A percentile compares a stretch with the other conserved stretches of the same genome.
Evolutionary conservation across 371 early-diverging fungal genomes (phyloP).

Genomic region (Haplosporangium sp.): DNA sequence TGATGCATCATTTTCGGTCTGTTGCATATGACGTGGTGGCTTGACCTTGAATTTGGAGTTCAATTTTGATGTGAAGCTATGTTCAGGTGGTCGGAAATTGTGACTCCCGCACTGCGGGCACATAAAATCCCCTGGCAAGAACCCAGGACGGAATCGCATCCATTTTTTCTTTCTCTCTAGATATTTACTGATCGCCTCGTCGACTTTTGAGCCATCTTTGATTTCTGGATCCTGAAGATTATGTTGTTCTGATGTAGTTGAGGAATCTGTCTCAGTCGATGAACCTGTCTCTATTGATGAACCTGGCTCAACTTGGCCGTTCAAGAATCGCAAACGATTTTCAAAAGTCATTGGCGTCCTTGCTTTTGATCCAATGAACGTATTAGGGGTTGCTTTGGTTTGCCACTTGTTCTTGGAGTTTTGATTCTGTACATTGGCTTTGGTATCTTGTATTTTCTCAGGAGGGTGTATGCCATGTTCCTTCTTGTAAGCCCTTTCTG

Average conservation of each 20-base stretch:
- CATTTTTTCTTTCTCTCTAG: background rate
- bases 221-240: background rate
- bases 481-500: no score
- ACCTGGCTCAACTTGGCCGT: background rate
- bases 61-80: background rate
- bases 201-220: background rate
- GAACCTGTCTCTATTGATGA: no score
- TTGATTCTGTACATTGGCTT: no score
- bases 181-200: background rate
- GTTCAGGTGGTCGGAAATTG: slow-evolving; percentile 41
- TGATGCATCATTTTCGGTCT: background rate
- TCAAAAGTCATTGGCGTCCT: background rate
- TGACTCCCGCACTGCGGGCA: slow-evolving; percentile 53
- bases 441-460: no score
- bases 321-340: slow-evolving; percentile 17
- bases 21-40: background rate
- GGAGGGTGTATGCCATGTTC: no score
- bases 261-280: background rate
- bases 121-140: slow-evolving; percentile 48
- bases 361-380: background rate
- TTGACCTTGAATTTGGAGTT: background rate
- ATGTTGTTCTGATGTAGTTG: background rate
- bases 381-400: background rate
- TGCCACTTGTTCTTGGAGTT: background rate
- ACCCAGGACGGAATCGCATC: slow-evolving; percentile 27